Conservation (phyloP, 2,329 filamentous ascomycete genomes). For the Penicillium hesseltinei region DNA sequence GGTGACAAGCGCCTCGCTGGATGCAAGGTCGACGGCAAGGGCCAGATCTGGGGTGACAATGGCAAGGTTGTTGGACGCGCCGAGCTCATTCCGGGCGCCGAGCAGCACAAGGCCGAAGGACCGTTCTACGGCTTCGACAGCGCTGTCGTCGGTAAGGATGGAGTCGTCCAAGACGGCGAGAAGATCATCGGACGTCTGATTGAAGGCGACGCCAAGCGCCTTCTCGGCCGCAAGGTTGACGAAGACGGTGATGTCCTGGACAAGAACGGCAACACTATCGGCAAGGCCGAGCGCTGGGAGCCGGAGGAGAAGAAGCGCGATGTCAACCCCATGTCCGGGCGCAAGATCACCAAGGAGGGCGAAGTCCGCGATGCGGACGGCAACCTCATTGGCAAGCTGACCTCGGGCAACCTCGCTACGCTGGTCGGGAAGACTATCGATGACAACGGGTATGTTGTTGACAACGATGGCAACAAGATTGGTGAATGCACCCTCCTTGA, state of each 20-base stretch:
- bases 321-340: conserved; percentile 59
- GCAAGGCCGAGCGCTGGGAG: conserved; percentile 68
- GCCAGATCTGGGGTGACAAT: conserved; percentile 62
- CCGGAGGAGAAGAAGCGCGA: conserved; percentile 55
- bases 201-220: conserved; percentile 62
- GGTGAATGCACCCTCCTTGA: conserved; percentile 63
- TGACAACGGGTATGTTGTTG: conserved; percentile 55
- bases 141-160: conserved; percentile 57
- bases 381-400: conserved; percentile 47
- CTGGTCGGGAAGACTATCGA: conserved; percentile 46
- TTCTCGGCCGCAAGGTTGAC: conserved; percentile 65
- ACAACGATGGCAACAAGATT: conserved; percentile 62
- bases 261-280: conserved; percentile 64
- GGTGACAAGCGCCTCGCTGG: conserved; percentile 59
- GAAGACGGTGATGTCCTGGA: conserved; percentile 68
- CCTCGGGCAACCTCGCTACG: conserved; percentile 43
- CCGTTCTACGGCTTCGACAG: conserved; percentile 61
- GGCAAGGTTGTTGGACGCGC: conserved; percentile 61
- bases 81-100: conserved; percentile 55
- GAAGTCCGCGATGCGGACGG: conserved; percentile 48
- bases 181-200: conserved; percentile 54
- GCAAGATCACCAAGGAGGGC: conserved; percentile 53
- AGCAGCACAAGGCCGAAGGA: conserved; percentile 52
- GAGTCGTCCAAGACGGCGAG: conserved; percentile 51
- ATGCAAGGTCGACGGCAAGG: conserved; percentile 61